Conservation (phyloP, 2,329 filamentous ascomycete genomes). For the Fusarium caatingaense region DNA sequence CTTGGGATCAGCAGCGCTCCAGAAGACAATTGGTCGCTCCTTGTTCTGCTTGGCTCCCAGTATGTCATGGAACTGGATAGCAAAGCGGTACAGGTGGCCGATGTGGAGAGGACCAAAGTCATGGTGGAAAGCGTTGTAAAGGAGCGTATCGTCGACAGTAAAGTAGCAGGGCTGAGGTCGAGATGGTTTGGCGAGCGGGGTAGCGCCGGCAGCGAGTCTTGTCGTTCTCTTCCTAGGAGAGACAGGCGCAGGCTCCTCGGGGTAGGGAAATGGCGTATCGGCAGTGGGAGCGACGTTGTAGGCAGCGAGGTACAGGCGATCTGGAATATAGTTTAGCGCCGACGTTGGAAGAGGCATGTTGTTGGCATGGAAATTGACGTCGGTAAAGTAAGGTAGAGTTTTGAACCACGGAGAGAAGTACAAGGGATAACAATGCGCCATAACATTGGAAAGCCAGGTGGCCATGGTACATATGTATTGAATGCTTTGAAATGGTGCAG, state of each 20-base stretch:
- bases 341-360: constrained; percentile 33
- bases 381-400: constrained; percentile 24
- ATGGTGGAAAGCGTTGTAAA: constrained; percentile 98
- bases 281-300: constrained; percentile 81
- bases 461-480: constrained; percentile 17
- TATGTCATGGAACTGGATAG: constrained; percentile 94
- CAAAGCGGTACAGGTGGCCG: constrained; percentile 95
- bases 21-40: constrained; percentile 92
- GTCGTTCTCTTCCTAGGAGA: constrained; percentile 58
- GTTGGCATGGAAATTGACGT: constrained; percentile 10
- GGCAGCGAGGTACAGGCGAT: constrained; percentile 93
- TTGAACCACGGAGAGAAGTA: constrained; percentile 16
- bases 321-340: constrained; percentile 61
- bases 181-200: constrained; percentile 46
- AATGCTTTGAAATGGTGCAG: constrained; percentile 2
- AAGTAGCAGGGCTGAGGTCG: constrained; percentile 84
- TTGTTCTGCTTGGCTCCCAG: constrained; percentile 91
- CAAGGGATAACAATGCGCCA: constrained; percentile 51
- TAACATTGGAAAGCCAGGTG: constrained; percentile 24
- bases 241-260: constrained; percentile 69
- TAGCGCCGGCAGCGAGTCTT: constrained; percentile 66
- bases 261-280: constrained; percentile 88
- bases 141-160: constrained; percentile 88
- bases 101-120: constrained; percentile 98
- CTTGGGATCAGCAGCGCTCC: constrained; percentile 90